phyloP scores from a whole-genome alignment of 495 filamentous ascomycete species.

The Trichodelitschia bisporula region DNA sequence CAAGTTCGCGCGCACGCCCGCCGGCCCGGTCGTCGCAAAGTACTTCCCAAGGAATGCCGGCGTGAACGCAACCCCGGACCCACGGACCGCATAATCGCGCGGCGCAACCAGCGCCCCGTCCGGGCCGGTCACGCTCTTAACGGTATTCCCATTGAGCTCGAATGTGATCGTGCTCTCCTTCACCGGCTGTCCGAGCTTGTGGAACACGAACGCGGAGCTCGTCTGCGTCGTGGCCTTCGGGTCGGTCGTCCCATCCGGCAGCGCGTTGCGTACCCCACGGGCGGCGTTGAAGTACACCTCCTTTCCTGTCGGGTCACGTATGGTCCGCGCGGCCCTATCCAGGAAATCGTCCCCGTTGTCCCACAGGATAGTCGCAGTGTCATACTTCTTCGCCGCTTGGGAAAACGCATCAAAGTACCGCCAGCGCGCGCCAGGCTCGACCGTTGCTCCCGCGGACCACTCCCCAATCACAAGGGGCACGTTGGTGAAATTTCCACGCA shows the following conservation, averaged over 20 bases:
- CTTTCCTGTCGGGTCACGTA: slow-evolving; percentile 24
- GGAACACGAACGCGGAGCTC: slow-evolving; percentile 29
- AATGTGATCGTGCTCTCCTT: slow-evolving; percentile 20
- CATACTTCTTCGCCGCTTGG: slow-evolving; percentile 20
- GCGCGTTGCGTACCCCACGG: slow-evolving; percentile 21
- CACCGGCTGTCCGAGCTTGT: slow-evolving; percentile 23
- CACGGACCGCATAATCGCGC: slow-evolving; percentile 23
- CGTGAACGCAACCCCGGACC: slow-evolving; percentile 22
- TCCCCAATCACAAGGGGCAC: slow-evolving; percentile 34
- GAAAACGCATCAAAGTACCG: slow-evolving; percentile 31
- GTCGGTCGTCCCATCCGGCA: slow-evolving; percentile 28
- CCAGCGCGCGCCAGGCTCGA: slow-evolving; percentile 32
- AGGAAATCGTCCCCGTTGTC: slow-evolving; percentile 28
- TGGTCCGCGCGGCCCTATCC: slow-evolving; percentile 20
- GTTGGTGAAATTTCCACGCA: slow-evolving; percentile 27
- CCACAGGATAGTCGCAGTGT: slow-evolving; percentile 27
- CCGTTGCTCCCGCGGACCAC: slow-evolving; percentile 25
- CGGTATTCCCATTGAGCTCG: slow-evolving; percentile 28
- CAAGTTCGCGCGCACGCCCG: slow-evolving; percentile 24
- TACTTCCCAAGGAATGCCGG: slow-evolving; percentile 22
- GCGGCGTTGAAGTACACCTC: slow-evolving; percentile 22
- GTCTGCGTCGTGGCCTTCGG: slow-evolving; percentile 19
- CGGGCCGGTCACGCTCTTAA: slow-evolving; percentile 20
- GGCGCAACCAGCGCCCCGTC: slow-evolving; percentile 14
- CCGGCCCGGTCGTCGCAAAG: slow-evolving; percentile 14